phyloP scores from a whole-genome alignment of 768 basidiomycete species.

The Amylocystis lapponica region DNA sequence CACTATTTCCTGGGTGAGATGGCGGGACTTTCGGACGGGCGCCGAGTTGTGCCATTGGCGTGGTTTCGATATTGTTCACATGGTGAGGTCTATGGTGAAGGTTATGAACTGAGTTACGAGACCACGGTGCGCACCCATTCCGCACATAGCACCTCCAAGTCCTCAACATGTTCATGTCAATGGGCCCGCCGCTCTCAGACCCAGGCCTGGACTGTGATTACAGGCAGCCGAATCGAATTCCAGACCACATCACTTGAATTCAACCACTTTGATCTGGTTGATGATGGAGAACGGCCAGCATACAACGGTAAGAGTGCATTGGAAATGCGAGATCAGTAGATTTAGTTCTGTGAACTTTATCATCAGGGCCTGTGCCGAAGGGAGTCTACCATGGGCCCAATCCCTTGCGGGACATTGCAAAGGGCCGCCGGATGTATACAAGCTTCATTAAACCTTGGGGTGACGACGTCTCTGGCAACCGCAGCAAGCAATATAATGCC shows the following conservation, averaged over 20 bases:
- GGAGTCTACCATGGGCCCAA: not conserved
- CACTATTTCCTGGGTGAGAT: slow-evolving; percentile 4
- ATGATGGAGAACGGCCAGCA: not conserved
- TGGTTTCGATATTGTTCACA: not conserved
- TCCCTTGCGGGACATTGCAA: not conserved
- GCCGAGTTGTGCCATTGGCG: not conserved
- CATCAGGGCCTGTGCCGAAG: not conserved
- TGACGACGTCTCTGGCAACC: slow-evolving; percentile 31
- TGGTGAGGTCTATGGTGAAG: not conserved
- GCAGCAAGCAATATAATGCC: slow-evolving; percentile 30
- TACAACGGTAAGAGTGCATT: not conserved
- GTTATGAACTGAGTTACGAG: not conserved
- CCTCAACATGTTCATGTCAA: too few relatives aligned
- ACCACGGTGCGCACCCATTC: not conserved
- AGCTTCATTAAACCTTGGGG: slow-evolving; percentile 20
- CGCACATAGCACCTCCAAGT: too few relatives aligned
- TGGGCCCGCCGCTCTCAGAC: too few relatives aligned
- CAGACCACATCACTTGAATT: not conserved
- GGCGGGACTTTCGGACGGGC: not conserved
- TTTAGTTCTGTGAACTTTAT: not conserved
- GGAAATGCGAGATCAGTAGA: not conserved
- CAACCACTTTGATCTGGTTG: not conserved
- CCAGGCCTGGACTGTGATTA: too few relatives aligned
- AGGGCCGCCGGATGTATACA: slow-evolving; percentile 1
- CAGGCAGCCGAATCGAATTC: not conserved